These are phyloP conservation scores for Sambucus nigra DNA, from an alignment of 129 eudicot genomes.

Conservation along the genomic window DNA sequence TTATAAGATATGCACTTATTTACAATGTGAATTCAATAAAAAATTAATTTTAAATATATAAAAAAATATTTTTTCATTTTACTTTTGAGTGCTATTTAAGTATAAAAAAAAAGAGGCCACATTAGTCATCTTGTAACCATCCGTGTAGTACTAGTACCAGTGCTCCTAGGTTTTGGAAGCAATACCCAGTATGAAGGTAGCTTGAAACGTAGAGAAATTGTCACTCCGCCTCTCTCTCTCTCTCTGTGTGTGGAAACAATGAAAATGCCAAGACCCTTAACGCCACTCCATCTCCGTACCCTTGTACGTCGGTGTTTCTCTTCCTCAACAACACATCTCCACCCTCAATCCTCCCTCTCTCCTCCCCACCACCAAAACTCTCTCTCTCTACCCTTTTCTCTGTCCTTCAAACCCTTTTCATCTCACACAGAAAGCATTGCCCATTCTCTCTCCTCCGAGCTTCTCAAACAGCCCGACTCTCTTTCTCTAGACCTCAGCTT, in stretches of 20 bases:
- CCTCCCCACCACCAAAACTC: slow-evolving; percentile 15
- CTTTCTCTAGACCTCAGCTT: slow-evolving; percentile 39
- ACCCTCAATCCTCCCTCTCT: slow-evolving; percentile 1
- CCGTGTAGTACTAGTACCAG: no score
- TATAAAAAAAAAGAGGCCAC: no score
- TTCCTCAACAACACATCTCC: slow-evolving; percentile 13
- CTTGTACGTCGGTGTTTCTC: slow-evolving; percentile 35
- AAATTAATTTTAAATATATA: no score
- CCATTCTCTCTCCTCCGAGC: slow-evolving; percentile 52
- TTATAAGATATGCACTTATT: no score
- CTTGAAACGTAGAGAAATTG: no score
- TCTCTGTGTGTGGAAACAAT: background rate
- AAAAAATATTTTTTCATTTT: no score
- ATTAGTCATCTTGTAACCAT: no score
- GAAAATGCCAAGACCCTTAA: slow-evolving; percentile 30
- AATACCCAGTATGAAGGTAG: no score
- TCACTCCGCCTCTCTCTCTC: no score
- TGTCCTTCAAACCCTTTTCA: slow-evolving; percentile 17
- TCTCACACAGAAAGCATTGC: slow-evolving; percentile 23
- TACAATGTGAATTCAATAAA: no score
- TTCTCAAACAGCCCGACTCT: slow-evolving; percentile 40
- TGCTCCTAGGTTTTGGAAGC: no score
- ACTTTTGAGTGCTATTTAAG: no score
- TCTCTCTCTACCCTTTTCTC: slow-evolving; percentile 11
- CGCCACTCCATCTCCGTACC: slow-evolving; percentile 27